Evolutionary conservation across 2,329 filamentous ascomycete species (phyloP), one percentile per base, ranked within the genome.

Genomic region (Pyrenochaeta sp.): DNA sequence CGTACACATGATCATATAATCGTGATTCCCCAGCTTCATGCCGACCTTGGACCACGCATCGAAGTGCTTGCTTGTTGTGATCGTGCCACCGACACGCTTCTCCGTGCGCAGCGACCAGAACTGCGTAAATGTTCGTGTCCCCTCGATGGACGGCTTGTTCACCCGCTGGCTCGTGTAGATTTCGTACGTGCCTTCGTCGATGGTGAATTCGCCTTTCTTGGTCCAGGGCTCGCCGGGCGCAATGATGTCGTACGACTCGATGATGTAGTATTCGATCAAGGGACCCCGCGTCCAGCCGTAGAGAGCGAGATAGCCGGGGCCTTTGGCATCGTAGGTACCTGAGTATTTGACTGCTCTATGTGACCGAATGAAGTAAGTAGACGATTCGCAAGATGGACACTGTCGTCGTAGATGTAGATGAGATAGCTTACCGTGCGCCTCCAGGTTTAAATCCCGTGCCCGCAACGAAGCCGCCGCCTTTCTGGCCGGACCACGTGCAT

Each of bases 181-280:
- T 58, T 79, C 72, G 63, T 83, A 84, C 2, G 71, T 75, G 8
- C 74, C 74, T 31, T 80, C 81, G 22, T 81, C 80, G 15, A 66
- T 71, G 7, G 71, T 74, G 48, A 83, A 73, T 36, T 74, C 76
- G 14, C 80, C 81, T 50, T 77, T 77, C 40, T 14, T 24, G 7
- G 37, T 50, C 38, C 47, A 47, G 7, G 38, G 35, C 22, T 46
- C 68, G 60, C 4, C 72, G 74, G 24, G 59, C 31, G 14, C 69
- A 45, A 74, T 72, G 43, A 72, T 70, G 30, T 75, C 77, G 53
- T 74, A 77, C 7, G 70, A 68, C 48, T 83, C 81, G 49, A 83
- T 72, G 45, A 83, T 74, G 66, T 83, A 83, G 71, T 82, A 82
- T 51, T 83, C 81, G 54, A 82, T 71, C 8, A 81, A 68, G 0